Base-by-base conservation (phyloP, 176 grass and related monocot species). In the Pontederia crassipes region DNA sequence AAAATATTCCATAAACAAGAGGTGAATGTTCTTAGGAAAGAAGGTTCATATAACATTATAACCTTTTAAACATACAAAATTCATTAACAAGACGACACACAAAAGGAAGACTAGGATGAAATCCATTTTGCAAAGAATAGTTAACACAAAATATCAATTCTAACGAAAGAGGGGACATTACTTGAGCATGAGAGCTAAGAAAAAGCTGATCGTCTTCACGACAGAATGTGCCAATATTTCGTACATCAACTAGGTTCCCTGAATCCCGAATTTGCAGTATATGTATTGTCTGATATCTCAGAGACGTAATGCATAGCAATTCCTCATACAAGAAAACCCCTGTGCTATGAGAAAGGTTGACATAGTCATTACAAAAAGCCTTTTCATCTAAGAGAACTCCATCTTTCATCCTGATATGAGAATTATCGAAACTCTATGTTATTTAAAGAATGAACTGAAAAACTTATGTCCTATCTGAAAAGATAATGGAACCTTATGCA, bases 311-410 rank as follows among this genome's bases (percentile, higher is more conserved):
- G 71, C 87, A 97, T 54, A 97, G 49, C n/a, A 97, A 81, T 78
- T 97, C 84, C 63, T 97, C 92, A 63, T 97, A 97, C 58, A 97
- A 55, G 75, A 91, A 97, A 67, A 81, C 87, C 10, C 92, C 92
- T 70, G 80, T 97, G 67, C 76, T 82, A 85, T 97, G 87, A 72
- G 79, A 70, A 64, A 97, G 71, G 75, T 91, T 91, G 67, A 97
- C 83, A 71, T 85, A 97, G 73, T 97, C 92, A 76, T 96, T 96
- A 67, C 50, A 78, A 69, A 96, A 96, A 28, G 81, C 78, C 67
- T 88, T 96, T 74, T 90, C 83, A 46, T 87, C 92, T 64, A 96
- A 73, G 52, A 96, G 77, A 2, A 62, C 78, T 17, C 91, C 91
- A 72, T 85, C 75, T 71, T 96, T 83, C 54, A 90, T 83, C 77